Conservation (phyloP, 2,329 filamentous ascomycete species). For the Cladorrhinum sp. region DNA sequence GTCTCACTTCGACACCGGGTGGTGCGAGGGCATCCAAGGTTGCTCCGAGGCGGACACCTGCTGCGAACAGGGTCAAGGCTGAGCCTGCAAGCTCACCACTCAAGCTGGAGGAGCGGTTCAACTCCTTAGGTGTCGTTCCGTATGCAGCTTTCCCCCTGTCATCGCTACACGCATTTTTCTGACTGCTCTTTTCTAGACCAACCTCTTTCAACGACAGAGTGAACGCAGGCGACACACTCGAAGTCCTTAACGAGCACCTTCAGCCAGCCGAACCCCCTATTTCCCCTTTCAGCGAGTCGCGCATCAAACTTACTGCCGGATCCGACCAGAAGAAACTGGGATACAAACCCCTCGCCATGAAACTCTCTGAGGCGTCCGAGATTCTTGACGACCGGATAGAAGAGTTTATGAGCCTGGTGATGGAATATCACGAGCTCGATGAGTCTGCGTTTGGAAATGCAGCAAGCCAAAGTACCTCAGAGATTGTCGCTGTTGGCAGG, state of each 20-base stretch:
- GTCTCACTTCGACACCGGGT: conserved; percentile 56
- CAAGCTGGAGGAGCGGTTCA: conserved; percentile 39
- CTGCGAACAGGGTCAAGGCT: conserved; percentile 44
- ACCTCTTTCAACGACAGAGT: conserved; percentile 70
- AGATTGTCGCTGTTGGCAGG: conserved; percentile 85
- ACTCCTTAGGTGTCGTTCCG: conserved; percentile 38
- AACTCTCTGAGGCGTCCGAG: conserved; percentile 85
- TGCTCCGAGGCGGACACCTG: conserved; percentile 44
- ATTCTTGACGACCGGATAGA: conserved; percentile 95
- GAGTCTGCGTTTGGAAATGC: conserved; percentile 84
- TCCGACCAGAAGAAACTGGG: conserved; percentile 87
- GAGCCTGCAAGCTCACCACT: conserved; percentile 42
- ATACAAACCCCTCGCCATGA: conserved; percentile 94
- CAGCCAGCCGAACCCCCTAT: conserved; percentile 64
- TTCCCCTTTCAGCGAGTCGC: conserved; percentile 68
- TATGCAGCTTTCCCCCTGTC: conserved; percentile 28
- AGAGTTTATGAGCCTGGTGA: conserved; percentile 73
- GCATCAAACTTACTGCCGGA: conserved; percentile 80
- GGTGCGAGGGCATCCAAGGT: conserved; percentile 40
- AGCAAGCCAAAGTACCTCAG: conserved; percentile 76
- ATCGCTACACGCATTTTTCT: conserved; percentile 15
- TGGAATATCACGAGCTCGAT: conserved; percentile 71
- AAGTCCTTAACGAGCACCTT: conserved; percentile 78
- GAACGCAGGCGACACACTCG: conserved; percentile 77
- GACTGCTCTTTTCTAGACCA: conserved; percentile 36